These are phyloP conservation scores for Sisymbrium altissimum DNA, from an alignment of 345 rosid genomes.

Conservation along the genomic window DNA sequence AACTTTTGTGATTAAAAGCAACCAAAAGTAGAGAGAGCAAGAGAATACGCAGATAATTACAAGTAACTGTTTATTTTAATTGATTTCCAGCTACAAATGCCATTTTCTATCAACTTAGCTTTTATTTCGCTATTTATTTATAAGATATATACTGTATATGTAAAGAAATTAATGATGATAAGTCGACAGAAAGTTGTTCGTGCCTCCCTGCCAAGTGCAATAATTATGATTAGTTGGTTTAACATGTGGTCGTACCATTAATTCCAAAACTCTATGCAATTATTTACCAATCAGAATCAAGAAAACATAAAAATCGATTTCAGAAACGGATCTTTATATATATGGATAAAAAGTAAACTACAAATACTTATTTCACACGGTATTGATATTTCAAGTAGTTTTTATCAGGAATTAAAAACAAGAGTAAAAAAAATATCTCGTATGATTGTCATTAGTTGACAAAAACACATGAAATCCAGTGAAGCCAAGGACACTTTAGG, in stretches of 20 bases:
- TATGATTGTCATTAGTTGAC: constrained; percentile 7
- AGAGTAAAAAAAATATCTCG: neutral
- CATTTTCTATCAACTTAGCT: constrained; percentile 5
- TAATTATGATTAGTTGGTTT: constrained; percentile 6
- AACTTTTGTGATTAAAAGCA: constrained; percentile 13
- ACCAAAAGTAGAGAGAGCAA: neutral
- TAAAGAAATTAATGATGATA: neutral
- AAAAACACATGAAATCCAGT: constrained; percentile 26
- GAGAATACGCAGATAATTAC: neutral
- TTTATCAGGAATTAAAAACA: neutral
- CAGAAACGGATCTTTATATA: neutral
- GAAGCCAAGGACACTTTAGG: constrained; percentile 2
- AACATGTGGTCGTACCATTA: neutral
- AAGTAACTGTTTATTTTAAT: neutral
- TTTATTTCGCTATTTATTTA: too few relatives aligned
- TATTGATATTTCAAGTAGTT: neutral
- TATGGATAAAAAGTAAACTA: neutral
- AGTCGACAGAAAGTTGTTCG: constrained; percentile 10
- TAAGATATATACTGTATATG: neutral
- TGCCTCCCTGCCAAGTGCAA: constrained; percentile 13
- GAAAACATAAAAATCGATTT: neutral
- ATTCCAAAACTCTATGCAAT: neutral
- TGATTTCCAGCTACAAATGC: neutral
- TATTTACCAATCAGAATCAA: constrained; percentile 1
- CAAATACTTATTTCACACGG: neutral